Percentiles rank a stretch among this genome's conserved stretches.
Evolutionary conservation across 306 rosid genomes (phyloP).

Genomic region (Pueraria montana): DNA sequence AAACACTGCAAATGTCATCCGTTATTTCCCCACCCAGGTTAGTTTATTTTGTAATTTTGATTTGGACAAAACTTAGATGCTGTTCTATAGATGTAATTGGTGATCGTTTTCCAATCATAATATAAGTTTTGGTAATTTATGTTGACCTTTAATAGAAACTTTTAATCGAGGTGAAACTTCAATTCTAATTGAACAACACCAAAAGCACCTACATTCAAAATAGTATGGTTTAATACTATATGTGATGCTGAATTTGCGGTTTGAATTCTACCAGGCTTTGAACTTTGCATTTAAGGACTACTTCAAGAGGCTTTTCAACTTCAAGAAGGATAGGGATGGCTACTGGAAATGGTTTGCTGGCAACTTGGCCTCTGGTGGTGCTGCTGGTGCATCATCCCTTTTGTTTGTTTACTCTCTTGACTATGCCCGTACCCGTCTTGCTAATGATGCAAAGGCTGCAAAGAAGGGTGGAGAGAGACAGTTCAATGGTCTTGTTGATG

Average conservation of each 20-base stretch:
- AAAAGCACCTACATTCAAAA: not conserved
- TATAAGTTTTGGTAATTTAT: too few relatives aligned
- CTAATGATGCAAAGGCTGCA: conserved; percentile 88
- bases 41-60: not conserved
- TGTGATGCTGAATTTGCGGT: conserved; percentile 30
- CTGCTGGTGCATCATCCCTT: conserved; percentile 93
- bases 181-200: not conserved
- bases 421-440: conserved; percentile 90
- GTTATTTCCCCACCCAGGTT: conserved; percentile 88
- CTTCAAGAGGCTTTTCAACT: conserved; percentile 94
- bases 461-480: conserved; percentile 95
- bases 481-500: conserved; percentile 88
- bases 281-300: conserved; percentile 96
- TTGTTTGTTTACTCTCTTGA: conserved; percentile 85
- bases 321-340: conserved; percentile 91
- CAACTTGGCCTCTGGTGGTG: conserved; percentile 90
- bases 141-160: not conserved
- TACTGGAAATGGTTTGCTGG: conserved; percentile 96
- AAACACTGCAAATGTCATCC: conserved; percentile 90
- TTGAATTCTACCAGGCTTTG: conserved; percentile 67
- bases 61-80: not conserved
- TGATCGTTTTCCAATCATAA: not conserved
- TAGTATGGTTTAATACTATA: not conserved
- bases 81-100: not conserved
- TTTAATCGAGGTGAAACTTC: not conserved